Conservation (phyloP, 768 basidiomycete genomes). For the Crucibulum laeve region DNA sequence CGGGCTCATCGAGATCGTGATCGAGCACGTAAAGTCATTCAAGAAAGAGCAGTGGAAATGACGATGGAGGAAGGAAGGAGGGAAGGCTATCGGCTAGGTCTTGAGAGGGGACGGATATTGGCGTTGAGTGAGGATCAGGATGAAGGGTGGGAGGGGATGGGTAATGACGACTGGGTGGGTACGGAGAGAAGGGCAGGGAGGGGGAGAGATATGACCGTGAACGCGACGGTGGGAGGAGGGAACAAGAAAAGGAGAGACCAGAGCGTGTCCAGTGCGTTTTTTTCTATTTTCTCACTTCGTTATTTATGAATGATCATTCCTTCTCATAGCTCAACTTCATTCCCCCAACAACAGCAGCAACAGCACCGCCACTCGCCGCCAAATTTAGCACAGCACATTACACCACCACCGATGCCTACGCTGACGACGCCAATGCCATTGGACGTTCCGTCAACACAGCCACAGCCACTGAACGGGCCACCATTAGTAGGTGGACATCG, state of each 20-base stretch:
- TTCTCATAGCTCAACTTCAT: background rate
- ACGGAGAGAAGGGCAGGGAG: slow-evolving; percentile 2
- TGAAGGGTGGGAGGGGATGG: slow-evolving; percentile 6
- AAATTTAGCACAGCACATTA: slow-evolving; percentile 11
- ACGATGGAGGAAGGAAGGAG: slow-evolving; percentile 54
- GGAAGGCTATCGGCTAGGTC: slow-evolving; percentile 47
- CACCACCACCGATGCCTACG: slow-evolving; percentile 14
- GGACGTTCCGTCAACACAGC: slow-evolving; percentile 16
- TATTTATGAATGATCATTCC: background rate
- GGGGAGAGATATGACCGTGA: slow-evolving; percentile 2
- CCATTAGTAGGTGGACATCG: too few relatives aligned
- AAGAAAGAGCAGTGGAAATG: slow-evolving; percentile 40
- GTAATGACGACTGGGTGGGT: slow-evolving; percentile 1
- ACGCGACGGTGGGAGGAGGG: background rate
- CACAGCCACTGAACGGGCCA: slow-evolving; percentile 16
- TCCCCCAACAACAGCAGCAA: background rate
- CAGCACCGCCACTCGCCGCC: slow-evolving; percentile 5
- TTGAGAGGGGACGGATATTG: slow-evolving; percentile 21
- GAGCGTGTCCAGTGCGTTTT: background rate
- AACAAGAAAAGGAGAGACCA: too few relatives aligned
- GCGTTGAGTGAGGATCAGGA: slow-evolving; percentile 7
- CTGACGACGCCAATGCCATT: slow-evolving; percentile 16
- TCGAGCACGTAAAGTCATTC: slow-evolving; percentile 37
- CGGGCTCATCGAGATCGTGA: slow-evolving; percentile 41
- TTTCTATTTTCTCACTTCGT: background rate